Evolutionary conservation across 305 asterid species (phyloP), one percentile per base, ranked within the genome.

Genomic region (Coffea humblotiana): DNA sequence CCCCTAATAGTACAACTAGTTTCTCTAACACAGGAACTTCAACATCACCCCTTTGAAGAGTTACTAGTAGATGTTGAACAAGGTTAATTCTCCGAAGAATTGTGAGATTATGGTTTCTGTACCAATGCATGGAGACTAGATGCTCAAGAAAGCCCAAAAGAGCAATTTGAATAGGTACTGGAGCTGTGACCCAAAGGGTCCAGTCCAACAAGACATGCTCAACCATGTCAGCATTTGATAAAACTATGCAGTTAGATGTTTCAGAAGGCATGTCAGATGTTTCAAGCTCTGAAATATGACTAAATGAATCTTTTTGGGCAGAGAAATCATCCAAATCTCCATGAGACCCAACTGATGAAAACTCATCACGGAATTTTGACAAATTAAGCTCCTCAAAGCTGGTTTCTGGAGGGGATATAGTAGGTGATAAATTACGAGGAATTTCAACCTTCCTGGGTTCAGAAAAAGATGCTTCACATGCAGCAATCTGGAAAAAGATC

Each of bases 121-220:
- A 96, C 99, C 99, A 94, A 84, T 96, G 99, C 99, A 96, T 96
- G 83, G 99, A 96, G 82, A 96, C 99, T 14, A 96, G 91, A 90
- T 96, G 97, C 94, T 96, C 99, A 82, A 96, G 98, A 88, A 96
- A 96, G 69, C 99, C 98, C 85, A 96, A 91, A 65, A 96, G 87
- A 77, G 98, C 85, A 81, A 96, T 93, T 81, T 96, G 99, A 85
- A 96, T 91, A 32, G 95, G 93, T 78, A 96, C 86, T 2, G 97
- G 94, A 72, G 99, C 96, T 63, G 90, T 86, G 67, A 94, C 98
- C 99, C 99, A 96, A 78, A 96, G 88, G n/a, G 99, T 96, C 99
- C 99, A 94, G 90, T 96, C 99, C 97, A 96, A 90, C 86, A 96
- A 86, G 78, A 96, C 95, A 82, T 96, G 99, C 87, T 96, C 99